These are phyloP conservation scores for Xylariomycetidae sp. DNA, from an alignment of 2,329 filamentous ascomycete species.

Conservation along the genomic window DNA sequence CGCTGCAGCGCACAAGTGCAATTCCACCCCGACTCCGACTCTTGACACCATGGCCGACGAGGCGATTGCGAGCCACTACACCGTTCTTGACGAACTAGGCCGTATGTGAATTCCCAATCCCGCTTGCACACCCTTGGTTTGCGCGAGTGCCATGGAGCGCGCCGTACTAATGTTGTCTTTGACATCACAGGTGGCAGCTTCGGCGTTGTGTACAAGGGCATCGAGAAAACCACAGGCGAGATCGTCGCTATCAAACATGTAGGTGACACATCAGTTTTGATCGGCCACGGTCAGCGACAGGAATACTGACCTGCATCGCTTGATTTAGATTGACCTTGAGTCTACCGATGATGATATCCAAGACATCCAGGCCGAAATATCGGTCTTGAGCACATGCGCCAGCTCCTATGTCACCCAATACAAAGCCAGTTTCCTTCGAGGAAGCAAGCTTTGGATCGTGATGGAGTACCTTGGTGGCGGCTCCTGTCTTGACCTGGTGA, in stretches of 20 bases:
- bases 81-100: slow-evolving; percentile 92
- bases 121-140: slow-evolving; percentile 8
- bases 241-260: slow-evolving; percentile 96
- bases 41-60: slow-evolving; percentile 47
- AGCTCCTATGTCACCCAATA: slow-evolving; percentile 95
- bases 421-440: slow-evolving; percentile 91
- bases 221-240: slow-evolving; percentile 84
- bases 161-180: slow-evolving; percentile 6
- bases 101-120: slow-evolving; percentile 52
- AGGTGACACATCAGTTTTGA: slow-evolving; percentile 35
- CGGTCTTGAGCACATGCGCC: slow-evolving; percentile 88
- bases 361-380: slow-evolving; percentile 96
- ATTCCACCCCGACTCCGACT: slow-evolving; percentile 8
- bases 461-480: slow-evolving; percentile 98
- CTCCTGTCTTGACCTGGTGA: slow-evolving; percentile 87
- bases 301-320: slow-evolving; percentile 10
- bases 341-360: slow-evolving; percentile 97
- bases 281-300: too few relatives aligned
- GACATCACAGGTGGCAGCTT: slow-evolving; percentile 88
- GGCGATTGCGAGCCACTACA: slow-evolving; percentile 77
- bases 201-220: slow-evolving; percentile 93
- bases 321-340: slow-evolving; percentile 90
- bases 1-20: slow-evolving; percentile 6
- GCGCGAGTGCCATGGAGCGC: too few relatives aligned
- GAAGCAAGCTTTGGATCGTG: slow-evolving; percentile 97